Percentiles rank a stretch among this genome's conserved stretches.
Evolutionary conservation across 805 yeast species (phyloP).

Genomic region (Nakazawaea peltata): DNA sequence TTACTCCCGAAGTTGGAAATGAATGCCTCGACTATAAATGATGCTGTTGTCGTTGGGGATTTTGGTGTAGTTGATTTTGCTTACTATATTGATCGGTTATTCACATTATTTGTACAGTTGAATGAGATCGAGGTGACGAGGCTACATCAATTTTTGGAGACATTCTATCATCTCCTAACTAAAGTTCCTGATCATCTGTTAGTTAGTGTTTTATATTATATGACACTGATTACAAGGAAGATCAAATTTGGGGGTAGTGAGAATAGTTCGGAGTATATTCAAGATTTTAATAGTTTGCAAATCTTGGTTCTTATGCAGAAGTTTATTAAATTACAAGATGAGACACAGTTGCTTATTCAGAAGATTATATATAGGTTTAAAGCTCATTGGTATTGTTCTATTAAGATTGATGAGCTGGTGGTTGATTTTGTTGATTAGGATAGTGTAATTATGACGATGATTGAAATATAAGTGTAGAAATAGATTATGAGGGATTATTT

Average conservation of each 20-base stretch:
- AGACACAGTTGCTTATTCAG: slow-evolving; percentile 1
- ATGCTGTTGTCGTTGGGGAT: too few species aligned
- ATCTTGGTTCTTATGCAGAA: slow-evolving; percentile 2
- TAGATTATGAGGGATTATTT: background rate
- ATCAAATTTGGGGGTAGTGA: slow-evolving; percentile 3
- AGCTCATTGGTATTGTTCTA: slow-evolving; percentile 6
- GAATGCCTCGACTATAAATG: too few species aligned
- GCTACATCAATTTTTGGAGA: background rate
- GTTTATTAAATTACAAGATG: slow-evolving; percentile 2
- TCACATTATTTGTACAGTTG: background rate
- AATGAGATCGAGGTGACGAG: background rate
- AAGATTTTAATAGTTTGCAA: slow-evolving; percentile 1
- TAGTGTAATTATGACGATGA: too few species aligned
- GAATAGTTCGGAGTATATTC: background rate
- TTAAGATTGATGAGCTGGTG: slow-evolving; percentile 2
- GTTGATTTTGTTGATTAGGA: slow-evolving; percentile 2
- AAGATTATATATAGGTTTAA: slow-evolving; percentile 2
- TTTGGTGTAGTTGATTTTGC: too few species aligned
- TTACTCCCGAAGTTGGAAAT: too few species aligned
- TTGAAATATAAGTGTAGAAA: too few species aligned
- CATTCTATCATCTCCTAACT: background rate
- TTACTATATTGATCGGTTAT: slow-evolving; percentile 7
- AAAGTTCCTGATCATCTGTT: background rate
- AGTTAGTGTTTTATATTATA: background rate
- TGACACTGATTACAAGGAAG: background rate